Percentiles rank a stretch among this genome's conserved stretches.
Conservation (phyloP, 169 alveolate species). For the Eimeria sp. region DNA sequence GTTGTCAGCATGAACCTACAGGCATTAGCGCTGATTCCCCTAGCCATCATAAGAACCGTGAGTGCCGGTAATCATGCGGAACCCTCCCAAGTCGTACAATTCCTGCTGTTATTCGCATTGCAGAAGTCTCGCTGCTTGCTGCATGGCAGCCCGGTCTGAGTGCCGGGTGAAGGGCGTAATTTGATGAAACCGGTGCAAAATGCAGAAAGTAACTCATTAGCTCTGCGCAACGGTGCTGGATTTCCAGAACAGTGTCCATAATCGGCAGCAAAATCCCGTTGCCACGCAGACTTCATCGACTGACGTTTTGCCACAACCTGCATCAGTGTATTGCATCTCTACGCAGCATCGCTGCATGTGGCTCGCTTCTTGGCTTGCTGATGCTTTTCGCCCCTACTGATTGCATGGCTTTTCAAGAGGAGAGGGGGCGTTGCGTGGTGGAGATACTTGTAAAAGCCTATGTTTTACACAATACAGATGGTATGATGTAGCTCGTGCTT, state of each 20-base stretch:
- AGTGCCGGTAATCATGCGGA: not conserved
- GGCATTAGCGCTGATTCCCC: not conserved
- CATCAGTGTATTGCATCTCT: not conserved
- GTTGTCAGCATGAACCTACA: not conserved
- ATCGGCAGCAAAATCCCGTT: not conserved
- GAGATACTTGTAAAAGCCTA: not conserved
- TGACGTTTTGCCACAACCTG: not conserved
- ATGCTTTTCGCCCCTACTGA: not conserved
- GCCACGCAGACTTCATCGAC: not conserved
- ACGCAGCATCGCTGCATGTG: not conserved
- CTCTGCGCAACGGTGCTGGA: not conserved
- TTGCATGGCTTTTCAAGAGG: not conserved
- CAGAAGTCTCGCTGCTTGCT: not conserved
- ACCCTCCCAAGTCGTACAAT: not conserved
- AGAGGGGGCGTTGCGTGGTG: not conserved
- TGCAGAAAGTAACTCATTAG: not conserved
- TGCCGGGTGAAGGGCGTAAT: not conserved
- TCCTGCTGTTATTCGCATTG: not conserved
- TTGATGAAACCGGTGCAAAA: not conserved
- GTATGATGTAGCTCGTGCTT: not conserved
- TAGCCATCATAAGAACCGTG: not conserved
- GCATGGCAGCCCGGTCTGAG: not conserved
- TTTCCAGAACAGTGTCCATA: not conserved
- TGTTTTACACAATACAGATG: not conserved
- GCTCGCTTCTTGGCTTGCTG: not conserved